Base-by-base conservation (phyloP, 129 eudicot genomes). In the Tagetes patula region DNA sequence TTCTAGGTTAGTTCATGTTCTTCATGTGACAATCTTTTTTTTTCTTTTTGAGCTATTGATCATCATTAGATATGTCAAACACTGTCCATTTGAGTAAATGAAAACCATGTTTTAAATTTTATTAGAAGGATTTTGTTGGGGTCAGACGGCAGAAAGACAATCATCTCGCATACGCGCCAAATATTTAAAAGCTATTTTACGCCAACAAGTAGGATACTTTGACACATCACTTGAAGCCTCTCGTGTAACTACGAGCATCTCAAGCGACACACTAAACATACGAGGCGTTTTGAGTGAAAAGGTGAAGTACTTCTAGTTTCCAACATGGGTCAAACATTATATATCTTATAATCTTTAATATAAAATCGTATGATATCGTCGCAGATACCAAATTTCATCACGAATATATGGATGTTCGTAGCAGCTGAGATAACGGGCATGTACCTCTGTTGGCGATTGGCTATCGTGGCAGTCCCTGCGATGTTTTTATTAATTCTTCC, bases 61-160 rank as follows among this genome's bases (percentile, higher is more conserved):
- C 45, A 11, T 61, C 14, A 36, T 12, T 34, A 34, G 31, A 36
- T 42, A 45, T 0, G 2, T 4, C 8, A 61, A 12, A 34, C 45
- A 33, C 9, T 3, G 5, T 9, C 43, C 27, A 4, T 61, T 36
- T 11, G 67, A 37, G 45, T 61, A 34, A 37, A 61, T 13, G 33
- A 2, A 36, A 34, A 36, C 46, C 46, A 42, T 54, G 47, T 49
- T 52, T 66, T 68, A 42, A 30, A 38, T 41, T 27, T 52, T 7
- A 40, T 65, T 79, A 85, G 90, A 82, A 48, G 90, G 87, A 53
- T 67, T 82, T 31, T 76, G 87, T 80, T 85, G 87, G 90, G 82
- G 85, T 59, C 82, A 85, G 27, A 85, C 85, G 0, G 87, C 85
- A 48, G 90, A 85, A 67, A 85, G 87, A 64, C 90, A 85, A 54